A percentile compares a stretch with the other conserved stretches of the same genome.
These are phyloP conservation scores for Candida incommunis DNA, from an alignment of 805 yeast species.

Conservation along the genomic window DNA sequence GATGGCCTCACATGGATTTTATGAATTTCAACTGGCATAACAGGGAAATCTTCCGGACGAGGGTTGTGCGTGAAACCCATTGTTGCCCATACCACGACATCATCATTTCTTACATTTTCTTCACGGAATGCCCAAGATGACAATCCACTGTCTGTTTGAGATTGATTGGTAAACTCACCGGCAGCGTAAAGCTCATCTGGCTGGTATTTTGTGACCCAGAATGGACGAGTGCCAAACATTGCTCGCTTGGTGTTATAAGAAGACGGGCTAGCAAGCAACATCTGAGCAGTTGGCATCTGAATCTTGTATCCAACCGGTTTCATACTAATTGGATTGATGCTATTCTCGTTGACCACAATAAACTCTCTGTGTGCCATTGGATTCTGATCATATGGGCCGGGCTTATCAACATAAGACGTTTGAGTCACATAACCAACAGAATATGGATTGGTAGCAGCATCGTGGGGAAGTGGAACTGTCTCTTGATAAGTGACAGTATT, in stretches of 20 bases:
- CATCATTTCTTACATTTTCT: slow-evolving; percentile 59
- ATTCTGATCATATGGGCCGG: slow-evolving; percentile 59
- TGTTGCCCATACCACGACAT: slow-evolving; percentile 70
- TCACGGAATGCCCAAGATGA: slow-evolving; percentile 50
- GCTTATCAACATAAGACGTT: slow-evolving; percentile 51
- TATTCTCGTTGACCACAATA: slow-evolving; percentile 64
- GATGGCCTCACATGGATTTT: slow-evolving; percentile 52
- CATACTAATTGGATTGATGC: slow-evolving; percentile 53
- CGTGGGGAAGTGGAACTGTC: slow-evolving; percentile 42
- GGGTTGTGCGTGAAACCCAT: slow-evolving; percentile 73
- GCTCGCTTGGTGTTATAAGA: slow-evolving; percentile 64
- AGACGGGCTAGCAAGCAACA: slow-evolving; percentile 51
- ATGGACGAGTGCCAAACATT: slow-evolving; percentile 57
- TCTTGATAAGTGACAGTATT: slow-evolving; percentile 65
- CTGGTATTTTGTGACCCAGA: slow-evolving; percentile 69
- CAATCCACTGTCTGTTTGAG: slow-evolving; percentile 54
- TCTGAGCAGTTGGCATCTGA: slow-evolving; percentile 63
- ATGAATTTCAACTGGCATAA: slow-evolving; percentile 75
- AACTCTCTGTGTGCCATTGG: slow-evolving; percentile 63
- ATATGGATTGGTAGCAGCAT: slow-evolving; percentile 43
- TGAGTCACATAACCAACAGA: slow-evolving; percentile 57
- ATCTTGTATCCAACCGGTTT: slow-evolving; percentile 71
- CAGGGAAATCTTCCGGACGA: slow-evolving; percentile 77
- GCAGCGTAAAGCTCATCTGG: slow-evolving; percentile 67
- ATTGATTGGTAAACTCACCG: slow-evolving; percentile 79